Base-by-base conservation (phyloP, 2,329 filamentous ascomycete species). In the Venturia aucupariae region DNA sequence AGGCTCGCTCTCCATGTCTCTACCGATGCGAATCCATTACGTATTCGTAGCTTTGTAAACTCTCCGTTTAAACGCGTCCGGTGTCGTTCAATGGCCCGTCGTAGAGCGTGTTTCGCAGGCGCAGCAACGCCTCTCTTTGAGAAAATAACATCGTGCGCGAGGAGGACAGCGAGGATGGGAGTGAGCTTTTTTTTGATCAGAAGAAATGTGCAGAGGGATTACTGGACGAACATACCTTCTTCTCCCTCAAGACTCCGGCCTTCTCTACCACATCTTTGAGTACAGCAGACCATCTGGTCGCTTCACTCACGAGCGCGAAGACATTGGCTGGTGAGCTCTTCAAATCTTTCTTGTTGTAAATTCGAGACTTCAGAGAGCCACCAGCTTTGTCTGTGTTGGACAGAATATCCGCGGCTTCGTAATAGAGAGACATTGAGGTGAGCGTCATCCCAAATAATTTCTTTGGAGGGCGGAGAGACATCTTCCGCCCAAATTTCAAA, bases 241-340 rank as follows among this genome's bases (percentile, higher is more conserved):
- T 94, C 11, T 86, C 77, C n/a, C 82, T 82, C 42, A 97, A 78
- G 42, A 97, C 78, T 3, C 86, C 88, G 0, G 91, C 84, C 68
- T 83, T 85, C 69, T 97, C 91, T 71, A 99, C 85, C n/a, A 97
- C 88, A 71, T 96, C 92, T 71, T 91, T 91, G 60, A 99, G 78
- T 2, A 97, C 81, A 3, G 80, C 74, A 70, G 92, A 94, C 90
- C 93, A 97, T 85, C 96, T 97, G 69, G 89, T 87, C 1, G 90
- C 86, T 76, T 97, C 92, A 27, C 88, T 84, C 27, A 92, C 88
- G 42, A 99, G 80, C 10, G 94, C 94, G 73, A 94, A 97, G 8
- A 97, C 80, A 72, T 95, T 90, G 13, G 87, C 87, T 0, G 89
- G 88, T 2, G 88, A 84, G 19, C 89, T 92, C 72, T 93, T 96